phyloP scores from a whole-genome alignment of 2,329 filamentous ascomycete species.

The Fusarium penzigii region DNA sequence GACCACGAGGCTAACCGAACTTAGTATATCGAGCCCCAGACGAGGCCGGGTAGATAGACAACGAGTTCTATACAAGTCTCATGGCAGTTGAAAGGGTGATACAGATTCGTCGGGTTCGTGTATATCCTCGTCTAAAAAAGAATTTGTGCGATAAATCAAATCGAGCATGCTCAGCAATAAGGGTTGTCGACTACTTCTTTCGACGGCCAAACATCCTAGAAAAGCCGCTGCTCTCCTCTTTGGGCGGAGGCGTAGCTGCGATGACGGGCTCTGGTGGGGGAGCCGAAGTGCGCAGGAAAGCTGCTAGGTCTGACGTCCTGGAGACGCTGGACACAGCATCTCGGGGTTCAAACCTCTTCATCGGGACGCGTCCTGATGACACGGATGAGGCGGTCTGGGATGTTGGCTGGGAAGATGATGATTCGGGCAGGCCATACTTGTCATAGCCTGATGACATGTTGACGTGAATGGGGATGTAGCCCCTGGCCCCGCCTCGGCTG shows the following conservation, averaged over 20 bases:
- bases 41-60: too few relatives aligned
- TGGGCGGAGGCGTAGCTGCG: slow-evolving; percentile 27
- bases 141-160: slow-evolving; percentile 12
- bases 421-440: slow-evolving; percentile 38
- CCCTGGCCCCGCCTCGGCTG: slow-evolving; percentile 40
- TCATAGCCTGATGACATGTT: slow-evolving; percentile 49
- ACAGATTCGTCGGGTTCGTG: slow-evolving; percentile 4
- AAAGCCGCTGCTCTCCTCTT: slow-evolving; percentile 42
- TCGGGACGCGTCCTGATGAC: slow-evolving; percentile 46
- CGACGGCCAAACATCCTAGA: slow-evolving; percentile 52
- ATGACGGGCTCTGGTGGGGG: slow-evolving; percentile 51
- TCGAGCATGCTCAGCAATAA: slow-evolving; percentile 7
- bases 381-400: slow-evolving; percentile 22
- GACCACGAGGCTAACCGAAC: too few relatives aligned
- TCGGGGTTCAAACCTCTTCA: slow-evolving; percentile 61
- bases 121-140: slow-evolving; percentile 20
- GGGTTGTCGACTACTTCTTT: slow-evolving; percentile 46
- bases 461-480: slow-evolving; percentile 56
- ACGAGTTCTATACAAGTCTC: too few relatives aligned
- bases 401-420: slow-evolving; percentile 15
- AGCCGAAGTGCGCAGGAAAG: slow-evolving; percentile 69
- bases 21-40: too few relatives aligned
- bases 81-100: neutral
- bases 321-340: slow-evolving; percentile 51
- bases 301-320: slow-evolving; percentile 69